Percentiles rank a stretch among this genome's conserved stretches.
These are phyloP conservation scores for Stemphylium vesicarium DNA, from an alignment of 2,329 filamentous ascomycete species.

Conservation along the genomic window DNA sequence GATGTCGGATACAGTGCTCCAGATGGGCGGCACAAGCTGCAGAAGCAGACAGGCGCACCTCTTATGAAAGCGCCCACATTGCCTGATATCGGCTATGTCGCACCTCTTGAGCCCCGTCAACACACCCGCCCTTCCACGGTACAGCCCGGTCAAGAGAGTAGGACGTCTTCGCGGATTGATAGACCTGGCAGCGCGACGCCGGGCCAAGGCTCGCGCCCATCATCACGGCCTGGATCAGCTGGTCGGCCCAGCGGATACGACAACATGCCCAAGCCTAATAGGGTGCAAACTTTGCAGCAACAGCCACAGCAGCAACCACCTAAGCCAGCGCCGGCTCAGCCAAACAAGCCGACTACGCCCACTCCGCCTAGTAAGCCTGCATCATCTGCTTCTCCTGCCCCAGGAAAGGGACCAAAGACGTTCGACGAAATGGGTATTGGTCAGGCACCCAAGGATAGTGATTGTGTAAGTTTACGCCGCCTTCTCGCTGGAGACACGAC, in stretches of 20 bases:
- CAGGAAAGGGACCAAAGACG: conserved; percentile 83
- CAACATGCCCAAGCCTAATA: conserved; percentile 31
- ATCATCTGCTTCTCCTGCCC: conserved; percentile 38
- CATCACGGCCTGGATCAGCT: conserved; percentile 38
- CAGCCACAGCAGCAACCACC: conserved; percentile 22
- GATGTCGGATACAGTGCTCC: conserved; percentile 53
- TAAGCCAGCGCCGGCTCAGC: conserved; percentile 24
- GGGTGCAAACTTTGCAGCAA: conserved; percentile 33
- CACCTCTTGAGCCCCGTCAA: conserved; percentile 45
- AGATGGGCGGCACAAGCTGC: conserved; percentile 53
- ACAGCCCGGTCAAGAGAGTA: conserved; percentile 44
- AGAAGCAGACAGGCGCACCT: conserved; percentile 43
- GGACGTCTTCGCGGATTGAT: conserved; percentile 34
- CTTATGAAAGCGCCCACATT: conserved; percentile 43
- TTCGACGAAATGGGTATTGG: conserved; percentile 99
- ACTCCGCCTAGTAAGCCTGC: conserved; percentile 38
- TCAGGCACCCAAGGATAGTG: conserved; percentile 78
- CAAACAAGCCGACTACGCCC: conserved; percentile 30
- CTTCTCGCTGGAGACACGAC: not conserved
- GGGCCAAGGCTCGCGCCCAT: conserved; percentile 12
- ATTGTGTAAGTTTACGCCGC: conserved; percentile 73
- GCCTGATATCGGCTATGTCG: conserved; percentile 48
- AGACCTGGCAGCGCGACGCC: no score
- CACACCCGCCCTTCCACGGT: conserved; percentile 45
- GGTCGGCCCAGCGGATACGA: conserved; percentile 38